A percentile compares a stretch with the other conserved stretches of the same genome.
phyloP scores from a whole-genome alignment of 139 green algal genomes.

The Tetradesmus lagerheimii region DNA sequence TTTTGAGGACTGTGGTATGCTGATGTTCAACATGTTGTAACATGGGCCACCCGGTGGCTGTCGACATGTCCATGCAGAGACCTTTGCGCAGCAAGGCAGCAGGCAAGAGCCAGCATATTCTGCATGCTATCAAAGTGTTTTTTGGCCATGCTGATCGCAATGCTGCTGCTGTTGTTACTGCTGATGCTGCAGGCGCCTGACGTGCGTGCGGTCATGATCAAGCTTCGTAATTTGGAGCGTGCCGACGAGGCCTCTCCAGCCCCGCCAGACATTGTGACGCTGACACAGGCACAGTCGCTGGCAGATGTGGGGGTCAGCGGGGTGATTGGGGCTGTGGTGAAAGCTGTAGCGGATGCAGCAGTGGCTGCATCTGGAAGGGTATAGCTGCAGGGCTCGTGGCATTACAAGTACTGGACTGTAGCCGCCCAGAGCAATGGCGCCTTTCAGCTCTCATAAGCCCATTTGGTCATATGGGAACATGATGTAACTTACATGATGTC shows the following conservation, averaged over 20 bases:
- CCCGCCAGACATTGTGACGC: slow-evolving; percentile 50
- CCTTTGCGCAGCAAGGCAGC: no score
- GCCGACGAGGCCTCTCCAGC: slow-evolving; percentile 54
- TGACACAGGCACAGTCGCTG: background rate
- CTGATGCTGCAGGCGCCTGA: slow-evolving; percentile 36
- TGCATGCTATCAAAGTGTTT: background rate
- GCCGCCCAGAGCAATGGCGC: no score
- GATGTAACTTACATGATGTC: no score
- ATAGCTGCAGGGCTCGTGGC: background rate
- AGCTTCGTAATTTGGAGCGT: slow-evolving; percentile 65
- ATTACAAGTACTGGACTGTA: no score
- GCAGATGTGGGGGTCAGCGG: slow-evolving; percentile 39
- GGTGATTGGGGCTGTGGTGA: slow-evolving; percentile 51
- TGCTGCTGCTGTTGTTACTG: background rate
- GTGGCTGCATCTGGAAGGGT: slow-evolving; percentile 29
- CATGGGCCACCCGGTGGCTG: no score
- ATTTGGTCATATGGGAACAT: no score
- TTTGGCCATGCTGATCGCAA: background rate
- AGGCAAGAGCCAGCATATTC: background rate
- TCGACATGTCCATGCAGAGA: no score
- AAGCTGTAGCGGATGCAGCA: slow-evolving; percentile 44
- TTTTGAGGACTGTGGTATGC: no score
- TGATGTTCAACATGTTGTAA: no score
- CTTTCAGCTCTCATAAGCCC: no score
- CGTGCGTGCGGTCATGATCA: slow-evolving; percentile 59